Base-by-base conservation (phyloP, 148 eudicot species). In the Dysphania ambrosioides region DNA sequence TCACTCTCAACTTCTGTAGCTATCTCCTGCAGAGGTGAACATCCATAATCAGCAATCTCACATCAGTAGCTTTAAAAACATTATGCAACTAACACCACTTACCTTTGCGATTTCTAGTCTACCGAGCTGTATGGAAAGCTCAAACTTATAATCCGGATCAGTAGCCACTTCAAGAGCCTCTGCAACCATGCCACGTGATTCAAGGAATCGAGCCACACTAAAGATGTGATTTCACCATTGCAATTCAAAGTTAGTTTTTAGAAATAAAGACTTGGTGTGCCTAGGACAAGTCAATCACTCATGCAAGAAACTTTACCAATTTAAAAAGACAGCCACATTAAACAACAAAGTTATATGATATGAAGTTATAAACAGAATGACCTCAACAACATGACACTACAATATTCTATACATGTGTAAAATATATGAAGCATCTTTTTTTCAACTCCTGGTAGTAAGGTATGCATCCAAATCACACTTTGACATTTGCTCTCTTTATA, bases 81-180 rank as follows among this genome's bases (percentile, higher is more conserved):
- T 11, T 40, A 36, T 55, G 53, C 16, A 63, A 69, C 47, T 11
- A 49, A 47, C 51, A 78, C 71, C 57, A 64, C 74, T 74, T 80
- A 89, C 99, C 92, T 89, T 79, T 23, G 99, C 99, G 80, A 89
- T 78, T 34, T 89, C 99, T 59, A 92, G 86, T 81, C 85, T 92
- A 69, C 97, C 94, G 41, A 95, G 93, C 81, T 92, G 99, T 83
- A 95, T 89, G 80, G 99, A 93, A 68, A 95, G 88, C 71, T 92
- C 99, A 95, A 95, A 95, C 86, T 91, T 92, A 80, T 95, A 95
- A 80, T 92, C 99, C 74, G 96, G 97, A 70, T 95, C 99, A 68
- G 97, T 95, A 59, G 99, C 99, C 79, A 95, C 92, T 83, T 92
- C 99, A 65, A 92, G 84, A 73, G 99, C 99, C 74, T 95, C 97